A percentile compares a stretch with the other conserved stretches of the same genome.
Evolutionary conservation across 2,329 filamentous ascomycete genomes (phyloP).

Genomic region (Penicillium vulpinum): DNA sequence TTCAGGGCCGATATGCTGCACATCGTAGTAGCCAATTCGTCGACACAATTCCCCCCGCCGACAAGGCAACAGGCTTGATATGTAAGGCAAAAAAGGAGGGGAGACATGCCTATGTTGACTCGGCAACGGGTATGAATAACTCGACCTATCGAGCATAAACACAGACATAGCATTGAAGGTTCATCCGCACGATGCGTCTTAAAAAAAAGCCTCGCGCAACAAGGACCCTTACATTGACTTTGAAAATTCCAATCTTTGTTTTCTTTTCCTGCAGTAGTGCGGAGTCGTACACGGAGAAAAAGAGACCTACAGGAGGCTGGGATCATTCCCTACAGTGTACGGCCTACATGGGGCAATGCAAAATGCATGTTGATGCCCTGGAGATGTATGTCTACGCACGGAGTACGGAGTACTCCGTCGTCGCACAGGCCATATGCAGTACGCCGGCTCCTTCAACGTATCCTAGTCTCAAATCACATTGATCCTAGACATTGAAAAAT

Average conservation of each 20-base stretch:
- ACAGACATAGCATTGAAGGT: background rate
- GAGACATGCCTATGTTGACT: slow-evolving; percentile 5
- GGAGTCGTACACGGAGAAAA: slow-evolving; percentile 19
- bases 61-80: background rate
- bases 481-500: background rate
- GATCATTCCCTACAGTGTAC: slow-evolving; percentile 6
- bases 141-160: background rate
- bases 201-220: background rate
- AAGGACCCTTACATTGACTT: slow-evolving; percentile 7
- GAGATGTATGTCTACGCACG: background rate
- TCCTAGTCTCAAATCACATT: background rate
- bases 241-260: slow-evolving; percentile 9
- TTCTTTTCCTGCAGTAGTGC: slow-evolving; percentile 5
- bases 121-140: slow-evolving; percentile 1
- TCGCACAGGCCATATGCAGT: background rate
- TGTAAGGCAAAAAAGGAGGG: slow-evolving; percentile 4
- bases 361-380: slow-evolving; percentile 2
- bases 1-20: background rate
- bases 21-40: background rate
- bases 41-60: background rate
- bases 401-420: background rate
- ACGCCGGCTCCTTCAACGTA: background rate
- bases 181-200: background rate
- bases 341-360: slow-evolving; percentile 6
- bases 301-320: slow-evolving; percentile 17